Percentiles rank a stretch among this genome's conserved stretches.
Evolutionary conservation across 2,329 filamentous ascomycete genomes (phyloP).

Genomic region (Exophiala alcalophila): DNA sequence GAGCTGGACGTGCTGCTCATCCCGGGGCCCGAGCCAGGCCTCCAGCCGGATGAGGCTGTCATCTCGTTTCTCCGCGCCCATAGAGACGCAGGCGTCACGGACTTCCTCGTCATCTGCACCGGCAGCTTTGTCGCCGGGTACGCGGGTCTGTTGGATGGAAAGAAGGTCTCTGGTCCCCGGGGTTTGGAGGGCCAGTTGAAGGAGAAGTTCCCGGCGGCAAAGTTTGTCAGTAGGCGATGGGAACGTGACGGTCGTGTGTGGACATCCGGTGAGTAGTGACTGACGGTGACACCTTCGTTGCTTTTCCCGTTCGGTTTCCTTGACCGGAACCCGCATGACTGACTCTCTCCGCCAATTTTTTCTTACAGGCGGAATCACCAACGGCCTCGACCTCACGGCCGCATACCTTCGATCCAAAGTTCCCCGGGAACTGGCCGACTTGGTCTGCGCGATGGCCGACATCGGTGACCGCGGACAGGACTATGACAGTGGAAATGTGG

Average conservation of each 20-base stretch:
- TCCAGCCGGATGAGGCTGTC: conserved; percentile 32
- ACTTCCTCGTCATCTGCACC: conserved; percentile 29
- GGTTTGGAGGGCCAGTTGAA: conserved; percentile 22
- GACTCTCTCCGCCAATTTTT: no score
- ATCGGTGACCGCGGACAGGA: conserved; percentile 31
- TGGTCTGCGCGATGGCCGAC: conserved; percentile 37
- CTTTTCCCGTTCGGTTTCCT: no score
- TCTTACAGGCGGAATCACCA: conserved; percentile 28
- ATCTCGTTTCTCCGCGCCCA: conserved; percentile 37
- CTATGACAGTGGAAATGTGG: conserved; percentile 30
- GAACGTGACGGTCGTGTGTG: conserved; percentile 35
- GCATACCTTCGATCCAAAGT: conserved; percentile 33
- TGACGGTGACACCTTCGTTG: not conserved
- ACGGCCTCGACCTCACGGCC: conserved; percentile 36
- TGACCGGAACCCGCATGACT: no score
- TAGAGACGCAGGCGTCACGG: conserved; percentile 30
- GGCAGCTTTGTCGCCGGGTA: conserved; percentile 25
- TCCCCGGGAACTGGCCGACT: conserved; percentile 34
- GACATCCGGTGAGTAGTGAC: conserved; percentile 34
- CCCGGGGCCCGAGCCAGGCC: conserved; percentile 38
- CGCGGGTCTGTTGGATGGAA: conserved; percentile 27
- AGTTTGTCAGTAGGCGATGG: conserved; percentile 31
- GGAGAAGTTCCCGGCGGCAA: conserved; percentile 22
- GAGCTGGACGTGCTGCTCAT: conserved; percentile 39
- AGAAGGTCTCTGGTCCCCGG: conserved; percentile 25